Conservation (phyloP, 768 basidiomycete genomes). For the Mycena leptocephala region DNA sequence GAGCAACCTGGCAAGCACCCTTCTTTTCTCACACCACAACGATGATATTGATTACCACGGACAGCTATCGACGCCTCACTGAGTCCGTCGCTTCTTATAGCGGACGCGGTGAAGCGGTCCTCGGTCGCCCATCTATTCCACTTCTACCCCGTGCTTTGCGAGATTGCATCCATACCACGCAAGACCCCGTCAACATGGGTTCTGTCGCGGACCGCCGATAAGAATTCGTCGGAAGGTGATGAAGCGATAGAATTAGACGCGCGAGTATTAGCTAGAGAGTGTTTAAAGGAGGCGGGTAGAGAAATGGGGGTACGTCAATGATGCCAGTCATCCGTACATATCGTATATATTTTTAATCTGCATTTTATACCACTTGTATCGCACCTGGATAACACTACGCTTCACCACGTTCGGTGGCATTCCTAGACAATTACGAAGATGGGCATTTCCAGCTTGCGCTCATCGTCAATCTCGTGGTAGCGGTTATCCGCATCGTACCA, state of each 20-base stretch:
- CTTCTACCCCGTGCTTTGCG: conserved; percentile 85
- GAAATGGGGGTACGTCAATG: conserved; percentile 74
- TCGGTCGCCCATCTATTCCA: conserved; percentile 90
- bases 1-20: conserved; percentile 71
- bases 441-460: neutral
- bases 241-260: conserved; percentile 72
- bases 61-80: conserved; percentile 61
- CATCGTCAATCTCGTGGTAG: conserved; percentile 8
- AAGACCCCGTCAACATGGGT: conserved; percentile 82
- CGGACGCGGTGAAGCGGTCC: conserved; percentile 84
- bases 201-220: conserved; percentile 23
- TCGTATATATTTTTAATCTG: conserved; percentile 6
- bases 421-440: no score
- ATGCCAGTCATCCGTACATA: neutral
- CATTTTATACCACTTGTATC: no score
- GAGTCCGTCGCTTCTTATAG: conserved; percentile 70
- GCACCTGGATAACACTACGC: no score
- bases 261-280: conserved; percentile 74
- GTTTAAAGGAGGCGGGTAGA: conserved; percentile 78
- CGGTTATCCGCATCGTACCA: conserved; percentile 32
- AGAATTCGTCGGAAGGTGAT: conserved; percentile 38
- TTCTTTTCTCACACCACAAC: neutral
- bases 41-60: conserved; percentile 18
- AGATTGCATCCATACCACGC: conserved; percentile 83
- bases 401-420: no score